A percentile compares a stretch with the other conserved stretches of the same genome.
Conservation (phyloP, 352 stramenopile genomes). For the Globisporangium takayamanum region DNA sequence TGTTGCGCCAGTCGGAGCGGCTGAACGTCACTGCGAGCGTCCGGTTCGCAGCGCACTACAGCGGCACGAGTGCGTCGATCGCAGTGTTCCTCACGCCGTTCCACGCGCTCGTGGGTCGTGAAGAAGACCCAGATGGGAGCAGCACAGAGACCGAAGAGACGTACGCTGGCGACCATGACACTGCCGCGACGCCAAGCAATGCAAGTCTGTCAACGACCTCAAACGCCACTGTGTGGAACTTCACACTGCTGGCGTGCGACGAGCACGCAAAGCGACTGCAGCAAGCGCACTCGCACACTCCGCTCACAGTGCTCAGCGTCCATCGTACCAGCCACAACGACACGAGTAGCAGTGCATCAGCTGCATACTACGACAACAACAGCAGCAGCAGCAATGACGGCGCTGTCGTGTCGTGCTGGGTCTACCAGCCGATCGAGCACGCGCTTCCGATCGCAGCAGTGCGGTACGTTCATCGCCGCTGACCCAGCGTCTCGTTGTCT, state of each 20-base stretch:
- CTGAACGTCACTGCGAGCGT: background rate
- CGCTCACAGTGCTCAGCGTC: background rate
- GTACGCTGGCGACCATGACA: background rate
- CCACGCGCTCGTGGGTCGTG: conserved; percentile 3
- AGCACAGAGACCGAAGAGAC: background rate
- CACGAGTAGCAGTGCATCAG: background rate
- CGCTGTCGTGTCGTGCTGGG: conserved; percentile 14
- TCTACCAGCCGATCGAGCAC: conserved; percentile 11
- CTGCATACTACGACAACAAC: background rate
- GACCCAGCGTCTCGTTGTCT: background rate
- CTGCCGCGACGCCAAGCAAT: background rate
- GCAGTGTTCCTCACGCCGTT: conserved; percentile 12
- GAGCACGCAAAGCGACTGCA: conserved; percentile 4
- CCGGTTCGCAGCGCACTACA: conserved; percentile 3
- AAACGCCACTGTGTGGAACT: conserved; percentile 11
- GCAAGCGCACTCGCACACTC: background rate
- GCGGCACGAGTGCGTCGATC: conserved; percentile 6
- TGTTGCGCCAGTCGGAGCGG: too few species aligned
- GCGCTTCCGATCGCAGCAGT: conserved; percentile 2
- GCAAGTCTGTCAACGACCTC: background rate
- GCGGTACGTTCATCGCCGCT: conserved; percentile 1
- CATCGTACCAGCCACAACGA: background rate
- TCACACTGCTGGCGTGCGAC: conserved; percentile 14
- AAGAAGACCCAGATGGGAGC: background rate
- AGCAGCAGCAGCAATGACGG: background rate